Evolutionary conservation across 768 basidiomycete species (phyloP), one percentile per base, ranked within the genome.

Genomic region (Cystobasidium ongulense): DNA sequence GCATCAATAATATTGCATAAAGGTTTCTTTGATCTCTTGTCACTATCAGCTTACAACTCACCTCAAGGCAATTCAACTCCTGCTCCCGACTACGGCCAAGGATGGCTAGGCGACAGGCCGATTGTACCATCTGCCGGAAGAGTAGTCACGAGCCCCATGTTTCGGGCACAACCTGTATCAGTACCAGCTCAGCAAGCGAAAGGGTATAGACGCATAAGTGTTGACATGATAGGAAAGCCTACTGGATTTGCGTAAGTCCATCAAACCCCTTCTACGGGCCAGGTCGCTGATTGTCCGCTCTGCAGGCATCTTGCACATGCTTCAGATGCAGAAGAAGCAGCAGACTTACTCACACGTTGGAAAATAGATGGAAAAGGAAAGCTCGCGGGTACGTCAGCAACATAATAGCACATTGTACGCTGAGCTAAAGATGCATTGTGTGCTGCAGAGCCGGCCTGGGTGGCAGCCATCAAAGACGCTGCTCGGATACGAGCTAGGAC

Each of bases 341-440:
- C 90, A 81, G 91, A 89, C 29, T 84, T 94, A 74, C 87, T 94
- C 62, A 88, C 86, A 76, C 86, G 91, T 71, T 93, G 92, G 91
- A 89, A 89, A 41, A 89, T 89, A 54, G 92, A 94, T 82, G 88
- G 91, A 46, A 82, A 91, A 81, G 91, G 91, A 74, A 93, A 94
- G 82, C 83, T 93, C 63, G 90, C 89, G 83, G 89, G 91, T 91
- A 78, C 82, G 87, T 66, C 63, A 59, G 74, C 77, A 73, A 71
- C 74, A 73, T 78, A 61, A 63, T 13, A 21, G 71, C 39, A 23
- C 21, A 27, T 63, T 62, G 18, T 70, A 23, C 54, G 1, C 64
- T 1, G 52, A 0, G 13, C 41, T 29, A 10, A 50, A 10, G n/a
- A n/a, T 38, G 35, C 15, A 50, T 70, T 41, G 17, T 31, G 72